phyloP scores from a whole-genome alignment of 1,139 yeast genomes.

The Pneumocystis wakefieldiae region DNA sequence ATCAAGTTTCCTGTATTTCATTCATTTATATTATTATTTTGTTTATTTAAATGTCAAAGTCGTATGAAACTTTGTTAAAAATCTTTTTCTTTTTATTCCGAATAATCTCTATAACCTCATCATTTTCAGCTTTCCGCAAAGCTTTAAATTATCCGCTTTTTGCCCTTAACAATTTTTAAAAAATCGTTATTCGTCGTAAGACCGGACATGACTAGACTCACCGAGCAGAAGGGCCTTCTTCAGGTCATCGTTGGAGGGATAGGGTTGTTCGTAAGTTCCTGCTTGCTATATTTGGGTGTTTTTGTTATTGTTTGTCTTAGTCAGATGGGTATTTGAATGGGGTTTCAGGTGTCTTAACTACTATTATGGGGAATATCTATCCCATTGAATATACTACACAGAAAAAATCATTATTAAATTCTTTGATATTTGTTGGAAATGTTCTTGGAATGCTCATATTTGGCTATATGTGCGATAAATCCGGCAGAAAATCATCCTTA shows the following conservation, averaged over 20 bases:
- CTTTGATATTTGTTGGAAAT: constrained; percentile 86
- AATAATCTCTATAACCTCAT: too few relatives aligned
- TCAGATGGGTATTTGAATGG: constrained; percentile 9
- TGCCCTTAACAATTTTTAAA: too few relatives aligned
- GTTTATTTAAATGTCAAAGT: too few relatives aligned
- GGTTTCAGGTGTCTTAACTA: constrained; percentile 59
- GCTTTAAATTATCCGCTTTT: too few relatives aligned
- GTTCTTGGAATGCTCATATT: constrained; percentile 73
- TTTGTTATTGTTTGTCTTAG: not conserved
- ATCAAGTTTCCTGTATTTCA: too few relatives aligned
- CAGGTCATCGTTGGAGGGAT: not conserved
- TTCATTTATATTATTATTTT: too few relatives aligned
- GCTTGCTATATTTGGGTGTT: not conserved
- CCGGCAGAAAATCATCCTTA: constrained; percentile 73
- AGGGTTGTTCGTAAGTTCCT: not conserved
- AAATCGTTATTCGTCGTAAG: too few relatives aligned
- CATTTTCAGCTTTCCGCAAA: too few relatives aligned
- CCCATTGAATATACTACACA: constrained; percentile 48
- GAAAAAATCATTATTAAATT: constrained; percentile 44
- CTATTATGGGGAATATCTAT: constrained; percentile 51
- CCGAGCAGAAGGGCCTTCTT: too few relatives aligned
- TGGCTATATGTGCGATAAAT: constrained; percentile 65
- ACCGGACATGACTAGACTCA: too few relatives aligned
- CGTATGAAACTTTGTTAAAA: too few relatives aligned
- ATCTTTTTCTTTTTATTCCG: too few relatives aligned